Base-by-base conservation (phyloP, 2,329 filamentous ascomycete species). In the Penicillium sp. region DNA sequence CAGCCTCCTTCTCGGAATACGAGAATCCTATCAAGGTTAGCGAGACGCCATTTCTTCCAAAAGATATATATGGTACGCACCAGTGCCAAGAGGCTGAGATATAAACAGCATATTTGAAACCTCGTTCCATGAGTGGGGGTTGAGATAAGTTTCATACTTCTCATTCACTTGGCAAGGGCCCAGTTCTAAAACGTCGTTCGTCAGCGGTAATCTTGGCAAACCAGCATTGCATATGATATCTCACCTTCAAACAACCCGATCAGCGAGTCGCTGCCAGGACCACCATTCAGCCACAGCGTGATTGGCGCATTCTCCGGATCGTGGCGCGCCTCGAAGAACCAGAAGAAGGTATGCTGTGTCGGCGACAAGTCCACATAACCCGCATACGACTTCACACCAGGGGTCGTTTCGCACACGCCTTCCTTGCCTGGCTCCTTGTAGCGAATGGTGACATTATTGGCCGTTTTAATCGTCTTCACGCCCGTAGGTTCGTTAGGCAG, bases 61-160 rank as follows among this genome's bases (percentile, higher is more conserved):
- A n/a, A n/a, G n/a, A n/a, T n/a, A n/a, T n/a, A n/a, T n/a, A 5
- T 21, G 19, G 7, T 1, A 50, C 28, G 14, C 49, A 74, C 83
- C 83, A 24, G 81, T 79, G 29, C 82, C 82, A n/a, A 83, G 73
- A 9, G 84, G 84, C 68, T 87, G 83, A 50, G 82, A 83, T 48
- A 87, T 74, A 70, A 86, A 87, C 9, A 87, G 72, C 69, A 87
- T 73, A 65, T 86, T 86, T 31, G 79, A 82, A 23, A 79, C 79
- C 55, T 84, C 80, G 61, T 79, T 85, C 82, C 83, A 87, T 8
- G 79, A 79, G 71, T 84, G 81, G 4, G 82, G 82, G 64, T 87
- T 87, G 66, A 79, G 69, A 59, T 74, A 71, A 13, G 77, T 73
- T 14, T 77, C 69, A 47, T 77, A 71, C 26, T 75, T 69, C 51